A percentile compares a stretch with the other conserved stretches of the same genome.
These are phyloP conservation scores for Aureobasidium sp. DNA, from an alignment of 2,329 filamentous ascomycete species.

Conservation along the genomic window DNA sequence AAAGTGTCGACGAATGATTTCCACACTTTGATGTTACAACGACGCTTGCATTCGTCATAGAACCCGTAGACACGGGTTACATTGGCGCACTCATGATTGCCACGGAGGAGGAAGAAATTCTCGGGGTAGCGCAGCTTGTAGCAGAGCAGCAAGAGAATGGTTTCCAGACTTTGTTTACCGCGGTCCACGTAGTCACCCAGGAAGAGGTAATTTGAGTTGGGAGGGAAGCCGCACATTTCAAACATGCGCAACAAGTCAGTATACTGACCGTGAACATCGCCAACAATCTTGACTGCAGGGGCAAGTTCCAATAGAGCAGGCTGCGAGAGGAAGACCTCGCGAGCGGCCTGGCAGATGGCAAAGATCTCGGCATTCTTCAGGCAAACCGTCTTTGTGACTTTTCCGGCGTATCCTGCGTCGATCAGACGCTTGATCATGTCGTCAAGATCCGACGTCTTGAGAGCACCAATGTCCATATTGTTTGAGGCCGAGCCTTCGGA, in stretches of 20 bases:
- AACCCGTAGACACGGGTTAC: conserved; percentile 95
- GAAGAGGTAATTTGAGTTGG: conserved; percentile 86
- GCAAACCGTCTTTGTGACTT: conserved; percentile 95
- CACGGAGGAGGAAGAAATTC: conserved; percentile 91
- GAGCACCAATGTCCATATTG: conserved; percentile 74
- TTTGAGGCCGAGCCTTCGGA: conserved; percentile 24
- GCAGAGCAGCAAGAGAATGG: conserved; percentile 83
- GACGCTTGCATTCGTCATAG: conserved; percentile 95
- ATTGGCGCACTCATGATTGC: conserved; percentile 95
- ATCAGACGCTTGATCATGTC: conserved; percentile 94
- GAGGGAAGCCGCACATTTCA: conserved; percentile 96
- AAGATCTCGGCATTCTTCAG: conserved; percentile 96
- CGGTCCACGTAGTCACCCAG: conserved; percentile 94
- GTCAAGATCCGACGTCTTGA: conserved; percentile 90
- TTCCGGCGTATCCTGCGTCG: conserved; percentile 91
- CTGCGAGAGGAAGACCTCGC: conserved; percentile 85
- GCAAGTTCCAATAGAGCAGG: conserved; percentile 87
- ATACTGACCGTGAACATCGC: conserved; percentile 94
- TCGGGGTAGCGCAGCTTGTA: conserved; percentile 97
- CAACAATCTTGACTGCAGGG: conserved; percentile 94
- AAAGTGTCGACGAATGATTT: conserved; percentile 97
- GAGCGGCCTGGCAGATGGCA: conserved; percentile 81
- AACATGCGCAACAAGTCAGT: conserved; percentile 95
- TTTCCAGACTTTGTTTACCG: conserved; percentile 92
- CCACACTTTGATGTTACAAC: conserved; percentile 96